These are phyloP conservation scores for Termitomyces sp. DNA, from an alignment of 768 basidiomycete genomes.

Conservation along the genomic window DNA sequence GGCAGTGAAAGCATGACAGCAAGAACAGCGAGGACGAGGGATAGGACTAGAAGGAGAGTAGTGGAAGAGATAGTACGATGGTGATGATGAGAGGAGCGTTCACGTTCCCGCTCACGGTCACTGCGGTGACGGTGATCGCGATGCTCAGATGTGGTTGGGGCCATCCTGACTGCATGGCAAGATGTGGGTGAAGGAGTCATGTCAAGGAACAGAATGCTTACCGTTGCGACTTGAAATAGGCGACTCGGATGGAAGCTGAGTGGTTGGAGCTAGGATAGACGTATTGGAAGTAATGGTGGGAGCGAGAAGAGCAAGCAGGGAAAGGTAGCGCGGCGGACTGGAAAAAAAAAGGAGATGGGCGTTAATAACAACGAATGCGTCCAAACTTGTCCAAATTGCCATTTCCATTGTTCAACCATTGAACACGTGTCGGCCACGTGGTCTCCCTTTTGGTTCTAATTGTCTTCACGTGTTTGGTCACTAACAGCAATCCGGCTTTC, in stretches of 20 bases:
- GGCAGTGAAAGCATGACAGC: slow-evolving; percentile 89
- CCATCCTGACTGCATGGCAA: slow-evolving; percentile 67
- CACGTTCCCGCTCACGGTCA: slow-evolving; percentile 34
- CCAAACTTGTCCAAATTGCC: slow-evolving; percentile 16
- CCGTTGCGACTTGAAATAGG: slow-evolving; percentile 50
- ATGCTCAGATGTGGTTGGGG: slow-evolving; percentile 79
- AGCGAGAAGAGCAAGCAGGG: slow-evolving; percentile 16
- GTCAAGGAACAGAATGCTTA: slow-evolving; percentile 18
- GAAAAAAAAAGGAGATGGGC: slow-evolving; percentile 14
- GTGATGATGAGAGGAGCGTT: slow-evolving; percentile 67
- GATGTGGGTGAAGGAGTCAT: slow-evolving; percentile 8
- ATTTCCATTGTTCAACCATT: slow-evolving; percentile 45
- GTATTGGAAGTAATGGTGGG: slow-evolving; percentile 43
- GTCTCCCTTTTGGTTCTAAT: slow-evolving; percentile 7
- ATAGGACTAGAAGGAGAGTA: slow-evolving; percentile 80
- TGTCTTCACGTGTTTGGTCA: slow-evolving; percentile 18
- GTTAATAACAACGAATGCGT: slow-evolving; percentile 16
- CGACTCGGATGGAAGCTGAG: slow-evolving; percentile 66
- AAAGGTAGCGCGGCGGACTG: slow-evolving; percentile 21
- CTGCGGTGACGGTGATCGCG: slow-evolving; percentile 52
- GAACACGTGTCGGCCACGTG: slow-evolving; percentile 37
- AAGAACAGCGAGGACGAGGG: slow-evolving; percentile 81
- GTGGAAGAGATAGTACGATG: slow-evolving; percentile 87
- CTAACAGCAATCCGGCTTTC: background rate
- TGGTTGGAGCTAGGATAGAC: slow-evolving; percentile 52